These are phyloP conservation scores for Brassica balearica DNA, from an alignment of 441 rosid species.

Conservation along the genomic window DNA sequence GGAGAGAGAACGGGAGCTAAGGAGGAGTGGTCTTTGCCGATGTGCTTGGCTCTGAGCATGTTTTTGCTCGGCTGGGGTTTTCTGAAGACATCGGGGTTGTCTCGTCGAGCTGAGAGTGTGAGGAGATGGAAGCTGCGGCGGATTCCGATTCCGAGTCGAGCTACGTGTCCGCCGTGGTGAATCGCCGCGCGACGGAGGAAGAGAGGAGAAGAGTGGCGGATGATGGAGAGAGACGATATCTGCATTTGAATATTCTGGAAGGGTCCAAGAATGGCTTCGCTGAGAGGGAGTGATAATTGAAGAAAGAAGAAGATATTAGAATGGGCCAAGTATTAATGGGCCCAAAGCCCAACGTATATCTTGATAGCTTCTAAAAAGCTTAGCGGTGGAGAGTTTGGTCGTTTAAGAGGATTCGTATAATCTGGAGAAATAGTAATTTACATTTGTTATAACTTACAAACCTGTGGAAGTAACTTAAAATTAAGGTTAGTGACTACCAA, in stretches of 20 bases:
- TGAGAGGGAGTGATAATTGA: neutral
- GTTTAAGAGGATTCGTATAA: too few species aligned
- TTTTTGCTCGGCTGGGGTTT: constrained; percentile 63
- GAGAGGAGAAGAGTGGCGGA: constrained; percentile 56
- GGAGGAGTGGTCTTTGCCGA: constrained; percentile 61
- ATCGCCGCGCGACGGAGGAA: constrained; percentile 51
- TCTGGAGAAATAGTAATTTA: too few species aligned
- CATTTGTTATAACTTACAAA: too few species aligned
- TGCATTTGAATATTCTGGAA: constrained; percentile 50
- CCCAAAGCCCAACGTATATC: neutral
- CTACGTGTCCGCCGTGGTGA: constrained; percentile 21
- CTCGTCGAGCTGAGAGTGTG: constrained; percentile 52
- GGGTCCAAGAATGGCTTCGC: constrained; percentile 3
- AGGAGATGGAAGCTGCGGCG: constrained; percentile 42
- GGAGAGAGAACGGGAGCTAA: constrained; percentile 70
- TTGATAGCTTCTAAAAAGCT: too few species aligned
- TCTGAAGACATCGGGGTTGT: constrained; percentile 52
- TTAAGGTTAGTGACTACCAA: too few species aligned
- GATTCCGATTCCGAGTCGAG: neutral
- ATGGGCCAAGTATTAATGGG: neutral
- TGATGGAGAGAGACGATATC: constrained; percentile 58
- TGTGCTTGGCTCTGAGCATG: constrained; percentile 68
- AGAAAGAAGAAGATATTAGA: neutral
- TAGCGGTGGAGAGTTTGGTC: too few species aligned
- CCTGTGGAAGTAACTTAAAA: too few species aligned